A percentile compares a stretch with the other conserved stretches of the same genome.
Evolutionary conservation across 2,329 filamentous ascomycete species (phyloP).

Genomic region (Ophiocordyceps sinensis): DNA sequence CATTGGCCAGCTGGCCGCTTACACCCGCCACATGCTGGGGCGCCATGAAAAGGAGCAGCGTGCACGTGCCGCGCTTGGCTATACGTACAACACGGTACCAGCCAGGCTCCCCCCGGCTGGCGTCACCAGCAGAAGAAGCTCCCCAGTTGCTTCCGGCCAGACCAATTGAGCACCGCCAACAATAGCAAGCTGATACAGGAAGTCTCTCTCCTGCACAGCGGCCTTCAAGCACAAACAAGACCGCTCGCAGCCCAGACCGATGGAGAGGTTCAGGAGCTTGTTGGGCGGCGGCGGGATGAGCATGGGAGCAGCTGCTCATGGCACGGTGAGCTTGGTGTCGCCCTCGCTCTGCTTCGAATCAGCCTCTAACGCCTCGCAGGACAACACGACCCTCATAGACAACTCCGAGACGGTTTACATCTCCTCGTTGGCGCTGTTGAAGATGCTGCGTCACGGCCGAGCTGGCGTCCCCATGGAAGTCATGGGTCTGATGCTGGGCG

Average conservation of each 20-base stretch:
- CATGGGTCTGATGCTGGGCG: conserved; percentile 97
- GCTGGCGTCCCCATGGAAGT: conserved; percentile 99
- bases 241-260: conserved; percentile 23
- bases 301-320: conserved; percentile 33
- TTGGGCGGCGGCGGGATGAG: conserved; percentile 63
- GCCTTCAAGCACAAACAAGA: not conserved
- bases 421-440: conserved; percentile 87
- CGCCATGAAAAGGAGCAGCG: not conserved
- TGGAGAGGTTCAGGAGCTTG: conserved; percentile 90
- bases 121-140: conserved; percentile 2
- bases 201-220: not conserved
- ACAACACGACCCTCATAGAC: conserved; percentile 84
- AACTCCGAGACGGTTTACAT: conserved; percentile 99
- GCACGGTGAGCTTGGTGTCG: conserved; percentile 20
- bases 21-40: not conserved
- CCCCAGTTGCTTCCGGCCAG: not conserved
- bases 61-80: too few relatives aligned
- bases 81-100: conserved; percentile 3
- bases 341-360: not conserved
- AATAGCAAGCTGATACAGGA: not conserved
- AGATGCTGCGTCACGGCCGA: conserved; percentile 96
- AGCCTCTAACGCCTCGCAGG: conserved; percentile 35
- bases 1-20: too few relatives aligned
- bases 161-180: not conserved
- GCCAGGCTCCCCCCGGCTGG: conserved; percentile 1